These are phyloP conservation scores for Coniochaeta ligniaria DNA, from an alignment of 2,329 filamentous ascomycete genomes.

Conservation along the genomic window DNA sequence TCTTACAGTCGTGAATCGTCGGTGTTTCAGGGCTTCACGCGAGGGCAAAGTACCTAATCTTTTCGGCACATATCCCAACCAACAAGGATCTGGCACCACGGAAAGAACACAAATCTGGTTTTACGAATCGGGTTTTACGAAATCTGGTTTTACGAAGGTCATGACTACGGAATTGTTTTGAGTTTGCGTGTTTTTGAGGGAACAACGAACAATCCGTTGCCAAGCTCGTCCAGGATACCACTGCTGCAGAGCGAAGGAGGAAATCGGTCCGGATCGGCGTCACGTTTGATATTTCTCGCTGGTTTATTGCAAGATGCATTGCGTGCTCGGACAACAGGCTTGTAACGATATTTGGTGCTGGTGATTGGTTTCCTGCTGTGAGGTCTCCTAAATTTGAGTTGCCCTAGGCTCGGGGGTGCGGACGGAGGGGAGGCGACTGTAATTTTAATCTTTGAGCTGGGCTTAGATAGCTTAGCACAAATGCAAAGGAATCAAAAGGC, in stretches of 20 bases:
- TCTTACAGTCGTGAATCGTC: background rate
- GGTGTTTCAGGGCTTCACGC: background rate
- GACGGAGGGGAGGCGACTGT: background rate
- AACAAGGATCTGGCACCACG: background rate
- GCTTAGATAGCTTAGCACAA: background rate
- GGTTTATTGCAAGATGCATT: background rate
- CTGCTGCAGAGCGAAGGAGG: background rate
- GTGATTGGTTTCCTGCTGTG: background rate
- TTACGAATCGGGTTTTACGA: slow-evolving; percentile 10
- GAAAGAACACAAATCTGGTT: background rate
- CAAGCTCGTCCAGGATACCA: background rate
- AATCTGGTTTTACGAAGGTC: slow-evolving; percentile 9
- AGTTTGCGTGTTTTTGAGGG: slow-evolving; percentile 1
- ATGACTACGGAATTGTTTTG: slow-evolving; percentile 6
- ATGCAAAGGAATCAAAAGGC: background rate
- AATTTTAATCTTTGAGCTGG: background rate
- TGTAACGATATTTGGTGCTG: background rate
- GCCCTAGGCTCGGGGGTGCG: too few relatives aligned
- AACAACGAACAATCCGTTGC: background rate
- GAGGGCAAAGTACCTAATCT: background rate
- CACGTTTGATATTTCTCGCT: background rate
- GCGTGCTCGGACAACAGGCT: background rate
- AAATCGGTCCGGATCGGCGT: background rate
- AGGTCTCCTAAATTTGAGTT: background rate
- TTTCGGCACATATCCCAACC: slow-evolving; percentile 3